These are phyloP conservation scores for Mycena epipterygia DNA, from an alignment of 768 basidiomycete species.

Conservation along the genomic window DNA sequence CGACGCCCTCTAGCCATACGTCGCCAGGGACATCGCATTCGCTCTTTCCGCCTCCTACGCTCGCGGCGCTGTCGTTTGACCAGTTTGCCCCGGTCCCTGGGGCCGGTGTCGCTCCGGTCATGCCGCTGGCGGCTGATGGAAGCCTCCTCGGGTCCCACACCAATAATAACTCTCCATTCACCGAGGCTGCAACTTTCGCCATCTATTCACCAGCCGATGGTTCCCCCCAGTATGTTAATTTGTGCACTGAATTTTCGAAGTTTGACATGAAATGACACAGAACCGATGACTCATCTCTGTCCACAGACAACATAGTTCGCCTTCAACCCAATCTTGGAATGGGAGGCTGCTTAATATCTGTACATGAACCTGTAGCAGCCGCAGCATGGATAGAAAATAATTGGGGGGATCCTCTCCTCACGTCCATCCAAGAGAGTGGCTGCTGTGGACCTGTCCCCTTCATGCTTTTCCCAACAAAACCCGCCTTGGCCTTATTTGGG, in stretches of 20 bases:
- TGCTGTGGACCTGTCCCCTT: not conserved
- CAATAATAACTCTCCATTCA: no score
- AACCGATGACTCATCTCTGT: no score
- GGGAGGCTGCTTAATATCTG: not conserved
- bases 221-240: no score
- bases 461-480: conserved; percentile 1
- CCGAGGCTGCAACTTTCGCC: no score
- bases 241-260: no score
- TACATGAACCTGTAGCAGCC: not conserved
- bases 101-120: conserved; percentile 57
- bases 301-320: no score
- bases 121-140: conserved; percentile 32
- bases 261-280: no score
- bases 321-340: not conserved
- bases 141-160: no score
- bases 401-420: not conserved
- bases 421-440: not conserved
- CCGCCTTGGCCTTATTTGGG: conserved; percentile 7
- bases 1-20: conserved; percentile 48
- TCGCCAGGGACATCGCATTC: conserved; percentile 58
- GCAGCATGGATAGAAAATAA: not conserved
- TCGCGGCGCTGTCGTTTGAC: conserved; percentile 62
- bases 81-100: conserved; percentile 58
- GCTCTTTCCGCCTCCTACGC: conserved; percentile 61
- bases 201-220: no score